Conservation (phyloP, 78 protist genomes). For the Dictyostelium purpureum region DNA sequence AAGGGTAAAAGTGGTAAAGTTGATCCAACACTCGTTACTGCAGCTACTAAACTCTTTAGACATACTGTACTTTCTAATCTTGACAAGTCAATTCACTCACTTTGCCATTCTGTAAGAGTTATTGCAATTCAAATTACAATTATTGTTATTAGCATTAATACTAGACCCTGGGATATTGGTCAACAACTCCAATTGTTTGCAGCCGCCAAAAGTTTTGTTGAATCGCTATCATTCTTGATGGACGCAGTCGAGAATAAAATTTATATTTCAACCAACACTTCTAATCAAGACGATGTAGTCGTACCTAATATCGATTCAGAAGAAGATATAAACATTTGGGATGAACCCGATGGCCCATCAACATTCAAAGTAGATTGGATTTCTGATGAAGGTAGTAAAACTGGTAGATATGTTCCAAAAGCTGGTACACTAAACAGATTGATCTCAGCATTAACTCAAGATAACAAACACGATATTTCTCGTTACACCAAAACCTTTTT, state of each 20-base stretch:
- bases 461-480: constrained; percentile 50
- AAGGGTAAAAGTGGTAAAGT: constrained; percentile 27
- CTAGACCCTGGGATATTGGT: constrained; percentile 56
- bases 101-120: constrained; percentile 31
- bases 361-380: constrained; percentile 49
- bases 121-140: constrained; percentile 59
- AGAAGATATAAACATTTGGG: constrained; percentile 70
- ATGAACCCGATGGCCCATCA: constrained; percentile 13
- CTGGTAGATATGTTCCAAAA: constrained; percentile 66
- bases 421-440: constrained; percentile 81
- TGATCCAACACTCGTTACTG: constrained; percentile 25
- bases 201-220: constrained; percentile 37
- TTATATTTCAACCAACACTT: not conserved
- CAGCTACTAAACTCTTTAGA: constrained; percentile 42
- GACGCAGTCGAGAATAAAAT: constrained; percentile 41
- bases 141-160: constrained; percentile 31
- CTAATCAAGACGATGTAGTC: not conserved
- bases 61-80: constrained; percentile 14
- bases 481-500: constrained; percentile 69
- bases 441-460: constrained; percentile 49
- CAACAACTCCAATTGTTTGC: constrained; percentile 61
- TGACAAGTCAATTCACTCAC: constrained; percentile 48
- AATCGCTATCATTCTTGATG: not conserved
- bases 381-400: constrained; percentile 69
- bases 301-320: not conserved